Conservation (phyloP, 2,329 filamentous ascomycete genomes). For the Pezicula neosporulosa region DNA sequence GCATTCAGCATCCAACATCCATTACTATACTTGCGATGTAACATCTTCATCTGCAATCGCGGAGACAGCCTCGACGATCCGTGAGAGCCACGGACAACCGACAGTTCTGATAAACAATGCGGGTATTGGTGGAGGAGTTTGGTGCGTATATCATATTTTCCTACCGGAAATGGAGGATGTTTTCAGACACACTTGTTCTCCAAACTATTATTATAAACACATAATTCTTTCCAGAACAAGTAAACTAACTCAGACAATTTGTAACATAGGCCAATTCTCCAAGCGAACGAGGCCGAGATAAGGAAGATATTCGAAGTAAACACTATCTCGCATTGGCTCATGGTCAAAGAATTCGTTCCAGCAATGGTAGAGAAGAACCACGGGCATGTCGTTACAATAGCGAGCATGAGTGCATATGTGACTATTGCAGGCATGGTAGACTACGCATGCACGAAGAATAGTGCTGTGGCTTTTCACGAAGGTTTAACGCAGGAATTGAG, state of each 20-base stretch:
- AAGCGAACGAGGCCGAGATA: slow-evolving; percentile 50
- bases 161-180: too few relatives aligned
- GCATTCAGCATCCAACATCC: slow-evolving; percentile 45
- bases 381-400: slow-evolving; percentile 69
- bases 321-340: slow-evolving; percentile 62
- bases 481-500: slow-evolving; percentile 54
- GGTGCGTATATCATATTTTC: slow-evolving; percentile 15
- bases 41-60: slow-evolving; percentile 52
- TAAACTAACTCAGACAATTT: too few relatives aligned
- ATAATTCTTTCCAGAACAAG: too few relatives aligned
- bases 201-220: too few relatives aligned
- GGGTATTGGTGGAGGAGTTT: slow-evolving; percentile 54
- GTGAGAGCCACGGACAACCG: slow-evolving; percentile 54
- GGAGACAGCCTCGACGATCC: slow-evolving; percentile 48
- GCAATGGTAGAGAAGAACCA: slow-evolving; percentile 61
- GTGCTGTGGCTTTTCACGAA: slow-evolving; percentile 65
- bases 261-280: slow-evolving; percentile 44
- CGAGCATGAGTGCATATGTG: slow-evolving; percentile 34
- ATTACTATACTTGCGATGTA: slow-evolving; percentile 67
- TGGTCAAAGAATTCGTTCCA: slow-evolving; percentile 63
- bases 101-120: slow-evolving; percentile 73
- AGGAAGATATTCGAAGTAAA: slow-evolving; percentile 70
- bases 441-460: slow-evolving; percentile 66
- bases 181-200: too few relatives aligned
- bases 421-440: slow-evolving; percentile 46